phyloP scores from a whole-genome alignment of 179 eudicot genomes.

The Silene vulgaris region DNA sequence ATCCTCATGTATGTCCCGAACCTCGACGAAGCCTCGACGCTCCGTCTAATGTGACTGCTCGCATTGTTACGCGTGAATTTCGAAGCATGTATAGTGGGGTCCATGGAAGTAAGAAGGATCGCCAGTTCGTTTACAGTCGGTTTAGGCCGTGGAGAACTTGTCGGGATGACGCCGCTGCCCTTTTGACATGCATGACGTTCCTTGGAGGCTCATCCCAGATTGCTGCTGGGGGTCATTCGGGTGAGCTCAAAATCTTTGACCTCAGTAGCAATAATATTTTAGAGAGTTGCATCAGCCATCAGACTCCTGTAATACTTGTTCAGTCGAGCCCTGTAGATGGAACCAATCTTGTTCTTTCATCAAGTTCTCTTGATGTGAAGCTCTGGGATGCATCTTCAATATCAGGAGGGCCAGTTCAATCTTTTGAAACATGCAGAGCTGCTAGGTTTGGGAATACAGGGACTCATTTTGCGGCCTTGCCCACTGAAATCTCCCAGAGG shows the following conservation, averaged over 20 bases:
- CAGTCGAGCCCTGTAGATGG: slow-evolving; percentile 56
- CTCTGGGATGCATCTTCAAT: slow-evolving; percentile 86
- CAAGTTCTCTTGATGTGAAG: slow-evolving; percentile 74
- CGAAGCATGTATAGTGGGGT: slow-evolving; percentile 86
- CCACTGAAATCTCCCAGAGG: slow-evolving; percentile 54
- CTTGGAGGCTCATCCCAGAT: slow-evolving; percentile 79
- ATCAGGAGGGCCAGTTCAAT: slow-evolving; percentile 71
- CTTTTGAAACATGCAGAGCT: slow-evolving; percentile 77
- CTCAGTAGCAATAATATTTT: slow-evolving; percentile 55
- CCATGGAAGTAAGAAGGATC: slow-evolving; percentile 76
- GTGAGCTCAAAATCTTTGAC: slow-evolving; percentile 86
- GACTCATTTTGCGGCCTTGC: slow-evolving; percentile 66
- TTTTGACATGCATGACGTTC: slow-evolving; percentile 76
- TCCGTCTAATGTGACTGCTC: slow-evolving; percentile 79
- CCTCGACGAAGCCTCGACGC: slow-evolving; percentile 79
- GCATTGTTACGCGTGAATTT: slow-evolving; percentile 76
- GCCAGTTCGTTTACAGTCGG: slow-evolving; percentile 87
- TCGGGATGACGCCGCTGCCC: slow-evolving; percentile 67
- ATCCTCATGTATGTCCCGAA: slow-evolving; percentile 96
- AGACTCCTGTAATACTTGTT: slow-evolving; percentile 54
- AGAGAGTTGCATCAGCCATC: slow-evolving; percentile 69
- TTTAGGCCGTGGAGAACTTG: slow-evolving; percentile 93
- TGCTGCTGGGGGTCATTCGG: slow-evolving; percentile 79
- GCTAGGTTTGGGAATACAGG: slow-evolving; percentile 73
- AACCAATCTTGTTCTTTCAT: slow-evolving; percentile 65